Evolutionary conservation across 2,329 filamentous ascomycete genomes (phyloP), one percentile per base, ranked within the genome.

Genomic region (Trichophyton schoenleinii): DNA sequence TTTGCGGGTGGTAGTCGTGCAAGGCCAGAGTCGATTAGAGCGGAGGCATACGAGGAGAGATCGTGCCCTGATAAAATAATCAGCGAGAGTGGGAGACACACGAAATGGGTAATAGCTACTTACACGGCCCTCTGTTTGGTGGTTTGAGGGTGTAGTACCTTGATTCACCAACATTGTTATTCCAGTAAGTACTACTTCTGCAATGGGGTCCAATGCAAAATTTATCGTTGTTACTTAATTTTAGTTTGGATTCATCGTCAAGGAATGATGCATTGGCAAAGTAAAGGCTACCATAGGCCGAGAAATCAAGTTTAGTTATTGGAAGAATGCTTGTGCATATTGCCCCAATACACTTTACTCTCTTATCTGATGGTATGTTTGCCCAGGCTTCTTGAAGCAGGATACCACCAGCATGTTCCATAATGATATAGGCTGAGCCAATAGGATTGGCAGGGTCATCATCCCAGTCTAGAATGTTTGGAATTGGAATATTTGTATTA

Each of bases 381-480:
- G 65, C 62, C 73, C 72, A 75, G 62, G 63, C 66, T 18, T 71
- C 48, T 28, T 70, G 67, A 34, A 76, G 60, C 34, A 65, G 67
- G 59, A 73, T 64, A n/a, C 73, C 73, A 38, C 59, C 28, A 9
- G 67, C 70, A 63, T 75, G 70, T 62, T 74, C 70, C 70, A 74
- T 74, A 22, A 76, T 75, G 34, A 75, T 75, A 58, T 75, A 75
- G 63, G 75, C 71, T 25, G 64, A 68, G 41, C 72, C 71, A 58
- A 75, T 70, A 13, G 66, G 20, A 61, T 72, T 73, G 2, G 61
- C 66, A 20, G 66, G 61, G 62, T 77, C 69, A 62, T 75, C 67
- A 66, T 67, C 74, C 75, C 75, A 79, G 64, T 75, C 75, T 6
- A 78, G 66, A 44, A 79, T 71, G 60, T 65, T 69, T 31, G 76